Evolutionary conservation across 345 rosid species (phyloP), one percentile per base, ranked within the genome.

Genomic region (Gossypium herbaceum): DNA sequence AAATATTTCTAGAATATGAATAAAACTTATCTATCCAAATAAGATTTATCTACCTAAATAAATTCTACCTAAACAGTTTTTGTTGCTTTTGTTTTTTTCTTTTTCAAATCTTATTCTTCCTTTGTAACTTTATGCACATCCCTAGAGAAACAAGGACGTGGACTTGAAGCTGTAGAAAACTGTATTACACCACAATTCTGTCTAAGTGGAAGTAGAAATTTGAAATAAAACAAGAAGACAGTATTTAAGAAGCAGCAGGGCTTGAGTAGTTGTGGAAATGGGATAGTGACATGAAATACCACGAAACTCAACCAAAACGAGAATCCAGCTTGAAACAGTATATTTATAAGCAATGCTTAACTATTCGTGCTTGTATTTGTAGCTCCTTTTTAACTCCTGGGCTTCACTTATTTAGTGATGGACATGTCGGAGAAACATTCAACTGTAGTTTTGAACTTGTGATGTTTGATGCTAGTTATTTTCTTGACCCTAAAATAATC

Each of bases 401-500:
- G 34, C 45, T 62, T 16, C 9, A 12, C 39, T 10, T 47, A 9
- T 24, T 47, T 25, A 25, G 41, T 20, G 50, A 41, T 64, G 41
- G 50, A n/a, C 4, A 64, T 64, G 68, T 41, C 12, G 34, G 15
- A 24, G 34, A 64, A 64, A 64, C 16, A 64, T 64, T 64, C 25
- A 4, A 19, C 29, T 43, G 16, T 65, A 3, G n/a, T 20, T 65
- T 65, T 44, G 71, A 68, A 27, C 75, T n/a, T 52, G 44, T 73
- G 48, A 54, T 68, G 75, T 75, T 59, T 68, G 44, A 34, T 66
- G 25, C 34, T 63, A 11, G 47, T 61, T 57, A 10, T 9, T 41
- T 55, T 47, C 74, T 58, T 70, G 41, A 22, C 56, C 47, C 15
- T 59, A 44, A 74, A 77, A 58, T 48, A 54, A 22, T 29, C 44